Base-by-base conservation (phyloP, 441 rosid genomes). In the Biscutella laevigata region DNA sequence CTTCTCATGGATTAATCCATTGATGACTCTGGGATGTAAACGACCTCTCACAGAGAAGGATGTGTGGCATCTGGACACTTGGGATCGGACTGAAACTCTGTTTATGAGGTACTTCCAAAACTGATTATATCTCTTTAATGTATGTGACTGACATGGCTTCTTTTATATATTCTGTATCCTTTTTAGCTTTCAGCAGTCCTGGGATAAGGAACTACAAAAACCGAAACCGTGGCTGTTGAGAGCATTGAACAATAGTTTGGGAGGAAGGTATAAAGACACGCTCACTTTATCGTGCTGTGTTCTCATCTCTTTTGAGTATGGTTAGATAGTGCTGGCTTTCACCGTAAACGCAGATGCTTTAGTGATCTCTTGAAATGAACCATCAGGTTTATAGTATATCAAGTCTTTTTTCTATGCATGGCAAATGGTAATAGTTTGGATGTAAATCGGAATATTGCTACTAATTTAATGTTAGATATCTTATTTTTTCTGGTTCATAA, bases 21-120 rank as follows among this genome's bases (percentile, higher is more conserved):
- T 94, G 53, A 86, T 94, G 99, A 58, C 67, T 75, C 76, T 62
- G 68, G 99, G 99, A 26, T 87, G 82, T 66, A 80, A 75, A 71
- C 81, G 81, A 67, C 95, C 96, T 52, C 76, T 94, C 40, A 89
- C 96, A 6, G 97, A 85, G 68, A 87, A 75, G 70, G 99, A 94
- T 71, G 78, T 94, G 17, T 90, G 99, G 99, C 71, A 83, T 70
- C 69, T 94, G 51, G 99, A 89, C 66, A 66, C 77, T 34, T 94
- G 99, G 99, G 99, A 94, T 77, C 76, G 37, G 52, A 87, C 97
- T 24, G 85, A 85, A 70, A 89, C 94, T 13, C 72, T 89, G 59
- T 81, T 68, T 50, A 72, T 27, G 32, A 80, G 64, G 99, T 89
- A 60, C 34, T 48, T 71, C 43, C 6, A 22, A 30, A 28, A 44